Evolutionary conservation across 2,329 filamentous ascomycete species (phyloP), one percentile per base, ranked within the genome.

Genomic region (Cladosporium sp.): DNA sequence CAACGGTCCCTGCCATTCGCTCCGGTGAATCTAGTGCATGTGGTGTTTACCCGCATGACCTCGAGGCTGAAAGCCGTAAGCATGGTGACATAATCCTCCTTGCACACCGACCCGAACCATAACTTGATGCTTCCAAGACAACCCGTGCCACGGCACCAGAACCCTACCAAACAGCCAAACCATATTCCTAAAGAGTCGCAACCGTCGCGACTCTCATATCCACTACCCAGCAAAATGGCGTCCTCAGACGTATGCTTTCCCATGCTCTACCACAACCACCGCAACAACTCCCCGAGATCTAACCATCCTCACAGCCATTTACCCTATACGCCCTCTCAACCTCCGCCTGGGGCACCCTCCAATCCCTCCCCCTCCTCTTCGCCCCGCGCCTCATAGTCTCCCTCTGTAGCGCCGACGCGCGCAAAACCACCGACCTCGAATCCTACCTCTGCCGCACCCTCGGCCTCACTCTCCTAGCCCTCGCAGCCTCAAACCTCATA

Each of bases 361-460:
- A 78, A 70, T 69, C 75, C 8, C 62, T 83, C 10, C 78, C 84
- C 0, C 75, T 89, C 59, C 78, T 88, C 55, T 64, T 80, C 4
- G 79, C 81, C 5, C 86, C 86, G 0, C 82, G 80, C 24, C 76
- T 88, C 64, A 83, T 88, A 20, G 77, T 83, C 56, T 77, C 82
- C 10, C 72, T 88, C 60, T 77, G 69, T 80, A 3, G 78, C 80
- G 51, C 82, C 85, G 62, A 77, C 80, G 37, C 79, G 80, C 60
- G 77, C 80, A 62, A 73, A 80, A 56, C 79, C 80, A 56, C 73
- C 81, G 85, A 74, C 22, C 77, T 90, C 32, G 88, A 91, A 72
- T 74, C 82, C 57, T 93, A 93, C 78, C 86, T 92, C 70, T 84
- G 84, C 52, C 87, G 89, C 40, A 83, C 81, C 25, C 80, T 91